phyloP scores from a whole-genome alignment of 1,284 basidiomycete species.

The Boletus hoseneyae region DNA sequence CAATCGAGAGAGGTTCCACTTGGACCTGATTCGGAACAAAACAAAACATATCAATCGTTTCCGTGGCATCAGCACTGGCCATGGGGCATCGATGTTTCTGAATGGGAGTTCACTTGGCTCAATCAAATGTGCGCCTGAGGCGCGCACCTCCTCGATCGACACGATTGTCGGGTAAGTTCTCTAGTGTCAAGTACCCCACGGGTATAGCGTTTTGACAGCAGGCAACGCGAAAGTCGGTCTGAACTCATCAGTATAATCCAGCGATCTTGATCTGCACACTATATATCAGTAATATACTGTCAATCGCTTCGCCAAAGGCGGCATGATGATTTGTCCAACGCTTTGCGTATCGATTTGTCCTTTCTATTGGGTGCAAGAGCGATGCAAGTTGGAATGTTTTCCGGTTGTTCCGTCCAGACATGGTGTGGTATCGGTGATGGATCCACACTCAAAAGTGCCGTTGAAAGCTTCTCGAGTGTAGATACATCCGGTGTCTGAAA shows the following conservation, averaged over 20 bases:
- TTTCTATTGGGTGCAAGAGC: constrained; percentile 51
- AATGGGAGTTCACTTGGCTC: no score
- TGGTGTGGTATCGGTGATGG: constrained; percentile 36
- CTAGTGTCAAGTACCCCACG: no score
- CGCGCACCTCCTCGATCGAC: no score
- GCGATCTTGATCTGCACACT: not conserved
- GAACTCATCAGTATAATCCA: not conserved
- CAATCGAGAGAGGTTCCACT: no score
- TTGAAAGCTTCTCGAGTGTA: constrained; percentile 36
- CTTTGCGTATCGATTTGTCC: constrained; percentile 39
- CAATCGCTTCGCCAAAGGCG: constrained; percentile 25
- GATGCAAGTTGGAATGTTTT: constrained; percentile 49
- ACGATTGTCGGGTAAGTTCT: no score
- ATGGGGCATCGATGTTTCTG: no score
- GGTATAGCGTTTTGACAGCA: no score
- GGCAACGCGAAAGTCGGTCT: no score
- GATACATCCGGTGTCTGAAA: constrained; percentile 36
- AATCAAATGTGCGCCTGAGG: no score
- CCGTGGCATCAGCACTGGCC: no score
- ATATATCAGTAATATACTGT: not conserved
- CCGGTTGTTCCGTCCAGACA: constrained; percentile 54
- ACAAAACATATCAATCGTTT: no score
- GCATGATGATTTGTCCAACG: constrained; percentile 38
- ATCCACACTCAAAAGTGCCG: constrained; percentile 24
- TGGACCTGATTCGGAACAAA: no score